Conservation (phyloP, 2,329 filamentous ascomycete species). For the Aquanectria penicillioides region DNA sequence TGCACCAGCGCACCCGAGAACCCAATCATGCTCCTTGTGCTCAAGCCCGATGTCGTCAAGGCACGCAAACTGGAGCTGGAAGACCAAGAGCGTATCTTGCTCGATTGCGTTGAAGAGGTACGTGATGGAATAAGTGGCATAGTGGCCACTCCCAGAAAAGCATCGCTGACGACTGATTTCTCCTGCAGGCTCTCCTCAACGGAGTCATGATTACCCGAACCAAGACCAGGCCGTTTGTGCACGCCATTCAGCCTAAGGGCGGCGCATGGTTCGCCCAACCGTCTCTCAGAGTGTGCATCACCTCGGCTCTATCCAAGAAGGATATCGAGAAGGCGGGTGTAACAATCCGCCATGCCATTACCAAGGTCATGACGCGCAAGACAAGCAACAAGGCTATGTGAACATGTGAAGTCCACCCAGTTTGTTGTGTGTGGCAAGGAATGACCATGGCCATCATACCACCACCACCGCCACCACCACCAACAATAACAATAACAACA, state of each 20-base stretch:
- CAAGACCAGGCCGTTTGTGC: slow-evolving; percentile 77
- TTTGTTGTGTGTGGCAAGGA: too few species aligned
- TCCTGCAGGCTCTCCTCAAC: slow-evolving; percentile 78
- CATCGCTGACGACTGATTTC: too few species aligned
- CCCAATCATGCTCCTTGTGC: slow-evolving; percentile 82
- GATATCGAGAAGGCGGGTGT: slow-evolving; percentile 95
- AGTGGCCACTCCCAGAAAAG: too few species aligned
- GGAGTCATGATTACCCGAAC: slow-evolving; percentile 89
- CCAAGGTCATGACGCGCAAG: slow-evolving; percentile 83
- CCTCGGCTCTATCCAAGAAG: slow-evolving; percentile 87
- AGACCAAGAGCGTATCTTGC: slow-evolving; percentile 86
- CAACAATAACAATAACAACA: too few species aligned
- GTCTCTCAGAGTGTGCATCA: slow-evolving; percentile 91
- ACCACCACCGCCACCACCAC: too few species aligned
- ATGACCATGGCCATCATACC: too few species aligned
- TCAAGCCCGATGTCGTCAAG: slow-evolving; percentile 85
- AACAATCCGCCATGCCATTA: slow-evolving; percentile 89
- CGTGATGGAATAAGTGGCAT: slow-evolving; percentile 41
- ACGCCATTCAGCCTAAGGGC: slow-evolving; percentile 73
- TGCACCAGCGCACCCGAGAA: slow-evolving; percentile 87
- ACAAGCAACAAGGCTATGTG: slow-evolving; percentile 52
- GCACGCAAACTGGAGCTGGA: slow-evolving; percentile 73
- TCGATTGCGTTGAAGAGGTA: slow-evolving; percentile 98
- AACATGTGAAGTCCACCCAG: too few species aligned
- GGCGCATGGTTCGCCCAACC: slow-evolving; percentile 77